phyloP scores from a whole-genome alignment of 2,329 filamentous ascomycete genomes.

The Curvularia lunata region DNA sequence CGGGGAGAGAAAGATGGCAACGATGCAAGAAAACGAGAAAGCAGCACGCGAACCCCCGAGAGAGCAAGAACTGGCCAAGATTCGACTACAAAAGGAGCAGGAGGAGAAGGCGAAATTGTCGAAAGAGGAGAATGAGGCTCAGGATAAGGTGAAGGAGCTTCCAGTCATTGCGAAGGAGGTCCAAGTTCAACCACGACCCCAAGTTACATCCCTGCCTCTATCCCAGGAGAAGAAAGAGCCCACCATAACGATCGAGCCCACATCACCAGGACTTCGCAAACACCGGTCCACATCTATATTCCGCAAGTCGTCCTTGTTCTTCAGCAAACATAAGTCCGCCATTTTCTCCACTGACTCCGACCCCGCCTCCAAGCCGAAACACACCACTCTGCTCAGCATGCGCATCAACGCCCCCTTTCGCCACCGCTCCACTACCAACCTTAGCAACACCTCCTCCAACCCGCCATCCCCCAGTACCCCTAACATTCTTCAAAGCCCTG shows the following conservation, averaged over 20 bases:
- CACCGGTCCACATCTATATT: slow-evolving; percentile 12
- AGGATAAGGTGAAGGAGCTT: neutral
- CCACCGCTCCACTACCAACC: neutral
- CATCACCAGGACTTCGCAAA: slow-evolving; percentile 5
- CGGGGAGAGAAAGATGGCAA: neutral
- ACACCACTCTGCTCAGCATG: slow-evolving; percentile 23
- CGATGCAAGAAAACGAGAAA: neutral
- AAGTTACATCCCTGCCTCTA: neutral
- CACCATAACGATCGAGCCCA: slow-evolving; percentile 2
- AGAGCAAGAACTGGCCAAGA: neutral
- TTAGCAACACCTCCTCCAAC: neutral
- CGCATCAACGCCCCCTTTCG: slow-evolving; percentile 19
- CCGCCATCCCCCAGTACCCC: slow-evolving; percentile 1
- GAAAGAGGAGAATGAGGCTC: slow-evolving; percentile 1
- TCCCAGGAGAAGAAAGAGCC: slow-evolving; percentile 5
- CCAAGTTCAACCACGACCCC: neutral
- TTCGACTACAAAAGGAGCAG: slow-evolving; percentile 1
- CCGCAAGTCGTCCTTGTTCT: slow-evolving; percentile 19
- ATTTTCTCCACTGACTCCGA: neutral
- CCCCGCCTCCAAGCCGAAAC: slow-evolving; percentile 17
- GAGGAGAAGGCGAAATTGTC: neutral
- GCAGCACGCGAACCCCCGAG: neutral
- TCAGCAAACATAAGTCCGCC: slow-evolving; percentile 8
- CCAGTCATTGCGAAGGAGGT: neutral
- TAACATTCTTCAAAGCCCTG: slow-evolving; percentile 7